Evolutionary conservation across 2,329 filamentous ascomycete species (phyloP).

Genomic region (Thelonectria blattea): DNA sequence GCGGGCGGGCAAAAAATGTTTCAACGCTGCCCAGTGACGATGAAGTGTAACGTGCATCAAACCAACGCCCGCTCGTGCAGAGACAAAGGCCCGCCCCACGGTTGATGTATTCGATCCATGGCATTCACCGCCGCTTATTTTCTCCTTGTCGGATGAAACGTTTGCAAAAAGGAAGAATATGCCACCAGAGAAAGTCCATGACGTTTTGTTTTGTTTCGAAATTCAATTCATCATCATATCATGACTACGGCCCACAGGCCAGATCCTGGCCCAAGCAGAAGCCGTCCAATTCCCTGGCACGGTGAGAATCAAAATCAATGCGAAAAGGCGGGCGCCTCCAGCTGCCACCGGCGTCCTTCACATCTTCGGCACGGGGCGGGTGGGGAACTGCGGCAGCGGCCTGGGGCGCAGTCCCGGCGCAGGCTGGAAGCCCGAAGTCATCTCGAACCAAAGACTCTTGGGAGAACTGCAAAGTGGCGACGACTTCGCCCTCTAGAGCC

Average conservation of each 20-base stretch:
- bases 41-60: no score
- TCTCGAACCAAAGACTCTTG: no score
- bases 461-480: no score
- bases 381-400: constrained; percentile 10
- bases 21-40: no score
- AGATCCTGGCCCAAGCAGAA: not conserved
- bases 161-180: not conserved
- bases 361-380: constrained; percentile 23
- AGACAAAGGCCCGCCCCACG: no score
- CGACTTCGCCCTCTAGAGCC: not conserved
- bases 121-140: not conserved
- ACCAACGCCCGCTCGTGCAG: no score
- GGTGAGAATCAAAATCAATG: not conserved
- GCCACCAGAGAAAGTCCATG: not conserved
- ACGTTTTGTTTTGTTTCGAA: not conserved
- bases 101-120: not conserved
- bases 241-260: not conserved
- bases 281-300: not conserved
- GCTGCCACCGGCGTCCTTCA: not conserved
- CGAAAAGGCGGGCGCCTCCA: not conserved
- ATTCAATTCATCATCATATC: not conserved
- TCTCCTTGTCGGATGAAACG: not conserved
- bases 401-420: constrained; percentile 27
- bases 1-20: no score
- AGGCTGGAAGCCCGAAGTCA: not conserved